Evolutionary conservation across 2,329 filamentous ascomycete species (phyloP), one percentile per base, ranked within the genome.

Genomic region (Magnaporthiopsis incrustans): DNA sequence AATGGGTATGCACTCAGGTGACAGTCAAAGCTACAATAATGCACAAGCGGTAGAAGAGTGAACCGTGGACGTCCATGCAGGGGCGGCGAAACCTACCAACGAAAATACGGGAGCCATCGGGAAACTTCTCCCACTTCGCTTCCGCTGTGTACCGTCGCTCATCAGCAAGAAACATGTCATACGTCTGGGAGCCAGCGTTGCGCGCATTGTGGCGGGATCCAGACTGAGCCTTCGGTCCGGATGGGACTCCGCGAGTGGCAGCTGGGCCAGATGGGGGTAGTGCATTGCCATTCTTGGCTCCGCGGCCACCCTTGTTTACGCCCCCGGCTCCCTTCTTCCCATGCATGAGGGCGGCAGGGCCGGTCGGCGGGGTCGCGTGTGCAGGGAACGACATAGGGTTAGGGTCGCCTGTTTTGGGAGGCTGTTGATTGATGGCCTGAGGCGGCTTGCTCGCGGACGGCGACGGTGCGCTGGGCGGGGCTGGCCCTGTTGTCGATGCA

Each of bases 31-130:
- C 64, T 63, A 58, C 60, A 58, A 50, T 62, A 56, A 59, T 62
- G 62, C 60, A 25, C 57, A 61, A 60, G 64, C 57, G 26, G 65
- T 67, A 67, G 67, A 69, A 66, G 68, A 69, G 66, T 67, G 70
- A 67, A 69, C 69, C 66, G 35, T 38, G 35, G 18, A 93, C 89
- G 74, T 98, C 94, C 63, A 30, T 90, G 94, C 1, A 92, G 93
- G 12, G 82, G 73, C 98, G 98, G 63, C 92, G 92, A 97, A 72
- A 72, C 84, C 73, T 81, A 91, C 90, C 91, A 73, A 95, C 91
- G 72, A 94, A 94, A 62, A 95, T 82, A 66, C 91, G 83, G 25
- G 90, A 92, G 5, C 88, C 89, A 63, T 87, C 81, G 0, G 91
- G 90, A 71, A 94, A 94, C 67, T 87, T 85, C 70, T 93, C 89